Percentiles rank a stretch among this genome's conserved stretches.
phyloP scores from a whole-genome alignment of 306 rosid genomes.

The Canavalia gladiata region DNA sequence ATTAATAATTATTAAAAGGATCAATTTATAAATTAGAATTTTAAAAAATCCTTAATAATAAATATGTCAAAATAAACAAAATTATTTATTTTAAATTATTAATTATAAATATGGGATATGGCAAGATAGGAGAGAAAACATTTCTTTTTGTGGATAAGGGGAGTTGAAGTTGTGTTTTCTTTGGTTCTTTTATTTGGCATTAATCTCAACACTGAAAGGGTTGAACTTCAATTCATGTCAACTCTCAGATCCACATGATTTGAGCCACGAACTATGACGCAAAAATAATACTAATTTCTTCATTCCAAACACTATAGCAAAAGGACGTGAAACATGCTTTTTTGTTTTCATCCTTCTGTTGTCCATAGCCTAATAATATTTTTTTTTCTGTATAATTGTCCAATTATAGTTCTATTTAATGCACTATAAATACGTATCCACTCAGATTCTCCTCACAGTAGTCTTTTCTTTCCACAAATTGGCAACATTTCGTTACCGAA shows the following conservation, averaged over 20 bases:
- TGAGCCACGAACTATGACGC: not conserved
- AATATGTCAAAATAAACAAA: too few species aligned
- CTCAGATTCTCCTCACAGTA: constrained; percentile 12
- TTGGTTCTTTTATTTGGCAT: not conserved
- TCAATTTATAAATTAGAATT: too few species aligned
- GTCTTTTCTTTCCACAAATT: constrained; percentile 20
- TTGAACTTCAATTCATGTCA: constrained; percentile 27
- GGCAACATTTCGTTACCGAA: not conserved
- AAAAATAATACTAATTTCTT: not conserved
- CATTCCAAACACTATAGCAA: constrained; percentile 24
- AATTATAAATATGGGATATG: too few species aligned
- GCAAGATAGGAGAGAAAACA: too few species aligned
- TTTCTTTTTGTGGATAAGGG: not conserved
- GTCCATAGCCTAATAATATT: constrained; percentile 6
- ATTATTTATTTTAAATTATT: too few species aligned
- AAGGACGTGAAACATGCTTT: constrained; percentile 50
- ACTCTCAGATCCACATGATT: not conserved
- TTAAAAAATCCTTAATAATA: too few species aligned
- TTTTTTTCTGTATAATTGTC: not conserved
- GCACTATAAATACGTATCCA: constrained; percentile 52
- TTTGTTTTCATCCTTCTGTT: not conserved
- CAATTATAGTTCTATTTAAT: not conserved
- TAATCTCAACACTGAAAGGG: not conserved
- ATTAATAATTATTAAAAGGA: too few species aligned
- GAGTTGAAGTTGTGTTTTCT: not conserved